Evolutionary conservation across 345 rosid species (phyloP).

Genomic region (Kandelia obovata): DNA sequence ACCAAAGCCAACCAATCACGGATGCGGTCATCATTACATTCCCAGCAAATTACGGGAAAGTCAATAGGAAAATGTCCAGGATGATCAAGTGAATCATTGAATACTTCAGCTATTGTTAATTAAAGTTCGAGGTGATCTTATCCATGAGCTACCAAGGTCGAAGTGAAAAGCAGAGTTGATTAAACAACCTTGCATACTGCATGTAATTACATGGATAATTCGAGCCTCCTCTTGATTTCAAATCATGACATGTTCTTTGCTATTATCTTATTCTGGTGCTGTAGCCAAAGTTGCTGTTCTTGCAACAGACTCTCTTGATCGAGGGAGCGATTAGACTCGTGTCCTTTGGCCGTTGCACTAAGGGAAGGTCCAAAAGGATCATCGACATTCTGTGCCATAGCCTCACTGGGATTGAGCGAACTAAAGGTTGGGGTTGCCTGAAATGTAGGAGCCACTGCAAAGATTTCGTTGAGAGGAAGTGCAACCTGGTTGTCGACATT

Average conservation of each 20-base stretch:
- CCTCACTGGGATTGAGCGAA: slow-evolving; percentile 10
- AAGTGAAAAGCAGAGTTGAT: too few relatives aligned
- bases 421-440: slow-evolving; percentile 43
- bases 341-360: not conserved
- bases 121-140: too few relatives aligned
- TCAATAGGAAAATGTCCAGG: too few relatives aligned
- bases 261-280: slow-evolving; percentile 68
- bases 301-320: slow-evolving; percentile 40
- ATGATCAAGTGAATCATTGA: too few relatives aligned
- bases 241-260: slow-evolving; percentile 47
- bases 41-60: too few relatives aligned
- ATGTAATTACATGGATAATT: too few relatives aligned
- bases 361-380: slow-evolving; percentile 53
- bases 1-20: too few relatives aligned
- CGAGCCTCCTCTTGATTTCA: not conserved
- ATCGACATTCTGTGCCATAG: slow-evolving; percentile 7
- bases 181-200: too few relatives aligned
- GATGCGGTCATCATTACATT: too few relatives aligned
- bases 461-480: slow-evolving; percentile 14
- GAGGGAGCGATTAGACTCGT: slow-evolving; percentile 11
- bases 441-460: slow-evolving; percentile 50
- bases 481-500: not conserved
- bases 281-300: slow-evolving; percentile 69
- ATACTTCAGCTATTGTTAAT: too few relatives aligned
- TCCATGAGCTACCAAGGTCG: too few relatives aligned